Evolutionary conservation across 2,329 filamentous ascomycete genomes (phyloP), one percentile per base, ranked within the genome.

Genomic region (Aureobasidium zeae): DNA sequence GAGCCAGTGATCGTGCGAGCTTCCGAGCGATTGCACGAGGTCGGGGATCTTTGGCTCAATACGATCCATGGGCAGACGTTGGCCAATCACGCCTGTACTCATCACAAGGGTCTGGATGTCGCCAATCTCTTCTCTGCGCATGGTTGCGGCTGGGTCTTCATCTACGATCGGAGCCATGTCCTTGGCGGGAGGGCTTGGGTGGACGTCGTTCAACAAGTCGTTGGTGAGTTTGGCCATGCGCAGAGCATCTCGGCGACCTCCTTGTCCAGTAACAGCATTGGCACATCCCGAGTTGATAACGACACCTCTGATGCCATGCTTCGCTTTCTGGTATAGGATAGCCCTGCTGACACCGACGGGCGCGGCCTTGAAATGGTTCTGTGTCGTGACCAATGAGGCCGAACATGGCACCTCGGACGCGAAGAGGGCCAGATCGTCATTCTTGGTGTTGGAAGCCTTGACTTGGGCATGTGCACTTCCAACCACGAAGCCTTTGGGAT

Each of bases 51-150:
- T 82, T 58, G 77, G 70, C 35, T 89, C 67, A 58, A 98, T 98
- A 65, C 93, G 95, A 52, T 83, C 71, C 55, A 96, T 94, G 8
- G 91, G 91, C 17, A 98, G 73, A 80, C 85, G 79, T 65, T 96
- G 89, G 7, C 91, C 91, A 59, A 98, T 98, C 32, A 98, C 91
- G 44, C 91, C 91, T 2, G 91, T 98, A 62, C 87, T 95, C 91
- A 98, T 96, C 49, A 96, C 89, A 35, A 98, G 72, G n/a, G 86
- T 91, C 52, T 71, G 73, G 26, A 73, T 68, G 34, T 15, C 16
- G 20, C 16, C 20, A 8, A 25, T n/a, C 6, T 70, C 67, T 2
- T 16, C 19, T 30, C 17, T n/a, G 33, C 15, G 26, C 7, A 31
- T 32, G 30, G 12, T 13, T 16, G 25, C 30, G 12, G 29, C 29